Conservation (phyloP, 495 filamentous ascomycete species). For the Aspergillus incahuasiensis region DNA sequence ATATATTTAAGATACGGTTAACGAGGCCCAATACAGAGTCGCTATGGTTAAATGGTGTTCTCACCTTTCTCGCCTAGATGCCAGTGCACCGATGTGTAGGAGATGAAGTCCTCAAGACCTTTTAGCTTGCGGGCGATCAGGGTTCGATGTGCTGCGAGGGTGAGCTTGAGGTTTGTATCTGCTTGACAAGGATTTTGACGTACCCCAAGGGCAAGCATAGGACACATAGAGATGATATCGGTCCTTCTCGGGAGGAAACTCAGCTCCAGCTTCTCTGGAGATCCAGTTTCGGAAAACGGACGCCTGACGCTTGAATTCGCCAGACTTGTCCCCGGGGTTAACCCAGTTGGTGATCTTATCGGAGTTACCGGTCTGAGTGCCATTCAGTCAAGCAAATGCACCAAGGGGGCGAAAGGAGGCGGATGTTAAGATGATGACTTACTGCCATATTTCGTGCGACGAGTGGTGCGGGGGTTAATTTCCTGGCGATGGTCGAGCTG, state of each 20-base stretch:
- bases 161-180: background rate
- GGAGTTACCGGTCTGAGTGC: constrained; percentile 28
- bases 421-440: constrained; percentile 10
- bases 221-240: constrained; percentile 71
- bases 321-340: constrained; percentile 61
- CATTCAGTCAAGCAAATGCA: too few relatives aligned
- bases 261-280: constrained; percentile 55
- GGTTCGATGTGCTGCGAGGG: constrained; percentile 53
- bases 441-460: constrained; percentile 39
- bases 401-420: background rate
- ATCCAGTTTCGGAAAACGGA: constrained; percentile 70
- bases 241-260: constrained; percentile 63
- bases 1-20: background rate
- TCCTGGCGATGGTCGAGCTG: constrained; percentile 12
- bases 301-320: constrained; percentile 82
- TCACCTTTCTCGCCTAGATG: constrained; percentile 58
- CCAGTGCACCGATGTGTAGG: constrained; percentile 65
- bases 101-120: constrained; percentile 61
- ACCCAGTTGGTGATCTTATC: constrained; percentile 79
- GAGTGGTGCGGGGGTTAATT: constrained; percentile 22
- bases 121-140: constrained; percentile 64
- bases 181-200: constrained; percentile 8
- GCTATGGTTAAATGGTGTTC: too few relatives aligned
- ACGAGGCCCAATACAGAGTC: too few relatives aligned
- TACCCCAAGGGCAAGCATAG: constrained; percentile 70